Base-by-base conservation (phyloP, 352 stramenopile genomes). In the Hyphochytrium catenoides region DNA sequence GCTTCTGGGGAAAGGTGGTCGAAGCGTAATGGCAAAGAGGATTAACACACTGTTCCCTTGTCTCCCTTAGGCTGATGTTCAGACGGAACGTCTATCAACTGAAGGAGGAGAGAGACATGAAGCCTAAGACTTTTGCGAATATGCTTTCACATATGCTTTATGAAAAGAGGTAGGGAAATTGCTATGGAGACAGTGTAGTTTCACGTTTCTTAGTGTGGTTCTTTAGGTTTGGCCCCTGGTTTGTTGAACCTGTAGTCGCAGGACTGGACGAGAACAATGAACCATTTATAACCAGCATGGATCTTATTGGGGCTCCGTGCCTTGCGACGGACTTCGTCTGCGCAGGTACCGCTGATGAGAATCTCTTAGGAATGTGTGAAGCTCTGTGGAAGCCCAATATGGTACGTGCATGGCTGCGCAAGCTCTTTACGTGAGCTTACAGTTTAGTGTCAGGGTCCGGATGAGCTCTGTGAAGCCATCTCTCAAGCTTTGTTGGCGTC, bases 291-390 rank as follows among this genome's bases (percentile, higher is more conserved):
- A 91, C 68, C 30, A 85, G 74, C 43, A 97, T 95, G 84, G 91
- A 98, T 59, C 73, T 94, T 23, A 87, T 98, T 46, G 91, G 91
- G 21, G 93, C 89, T 19, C 67, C 87, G 25, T 82, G 94, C 34
- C 74, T 82, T 41, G 83, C 85, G 4, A 77, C 96, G 43, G 88
- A 98, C 54, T 98, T 97, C 69, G 87, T 97, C 19, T 90, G 97
- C 24, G 72, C 68, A 4, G 91, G 91, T 37, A 98, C 89, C 16
- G 95, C 90, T 66, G 87, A 91, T 32, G 78, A 89, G 34, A 93
- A 94, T 52, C 67, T 98, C 38, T 95, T 95, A 51, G 91, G 91
- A 48, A 97, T 95, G 78, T 98, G 89, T 51, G 91, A 98, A 54
- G 91, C 84, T 42, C 62, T 98, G 27, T 98, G 91, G 57, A 82